A percentile compares a stretch with the other conserved stretches of the same genome.
These are phyloP conservation scores for Lachnellula hyalina DNA, from an alignment of 2,329 filamentous ascomycete genomes.

Conservation along the genomic window DNA sequence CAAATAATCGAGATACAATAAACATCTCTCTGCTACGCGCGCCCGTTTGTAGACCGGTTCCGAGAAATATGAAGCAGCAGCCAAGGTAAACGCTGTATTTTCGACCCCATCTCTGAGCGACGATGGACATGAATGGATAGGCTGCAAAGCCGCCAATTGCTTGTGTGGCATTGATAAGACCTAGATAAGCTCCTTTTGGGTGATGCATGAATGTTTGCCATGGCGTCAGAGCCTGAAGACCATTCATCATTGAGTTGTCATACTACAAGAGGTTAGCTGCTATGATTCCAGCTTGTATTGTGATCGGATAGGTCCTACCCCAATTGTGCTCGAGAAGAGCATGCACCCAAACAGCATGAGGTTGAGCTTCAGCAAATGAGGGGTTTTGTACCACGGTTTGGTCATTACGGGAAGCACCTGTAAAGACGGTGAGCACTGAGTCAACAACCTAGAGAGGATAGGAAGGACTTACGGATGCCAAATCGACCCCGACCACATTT, in stretches of 20 bases:
- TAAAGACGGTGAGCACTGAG: too few relatives aligned
- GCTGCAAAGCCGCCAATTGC: constrained; percentile 2
- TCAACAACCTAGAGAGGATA: too few relatives aligned
- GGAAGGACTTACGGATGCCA: too few relatives aligned
- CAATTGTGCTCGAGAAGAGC: constrained; percentile 4
- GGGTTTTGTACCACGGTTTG: constrained; percentile 18
- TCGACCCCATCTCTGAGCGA: constrained; percentile 26
- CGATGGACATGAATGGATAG: not conserved
- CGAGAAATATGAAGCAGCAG: constrained; percentile 35
- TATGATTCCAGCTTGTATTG: too few relatives aligned
- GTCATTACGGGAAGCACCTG: too few relatives aligned
- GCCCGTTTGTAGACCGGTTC: constrained; percentile 36
- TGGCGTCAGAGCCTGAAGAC: constrained; percentile 30
- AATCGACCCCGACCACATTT: too few relatives aligned
- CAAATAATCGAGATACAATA: constrained; percentile 30
- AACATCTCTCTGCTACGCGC: constrained; percentile 25
- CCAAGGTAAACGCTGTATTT: constrained; percentile 5
- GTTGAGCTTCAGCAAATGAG: constrained; percentile 12
- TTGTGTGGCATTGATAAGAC: constrained; percentile 3
- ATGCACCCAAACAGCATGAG: constrained; percentile 5
- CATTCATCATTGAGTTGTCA: constrained; percentile 26
- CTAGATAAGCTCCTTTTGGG: constrained; percentile 6
- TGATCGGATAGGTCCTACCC: not conserved
- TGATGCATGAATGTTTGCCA: constrained; percentile 28
- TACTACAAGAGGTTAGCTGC: not conserved